Evolutionary conservation across 805 yeast species (phyloP).

Genomic region (Kodamaea sagamina): DNA sequence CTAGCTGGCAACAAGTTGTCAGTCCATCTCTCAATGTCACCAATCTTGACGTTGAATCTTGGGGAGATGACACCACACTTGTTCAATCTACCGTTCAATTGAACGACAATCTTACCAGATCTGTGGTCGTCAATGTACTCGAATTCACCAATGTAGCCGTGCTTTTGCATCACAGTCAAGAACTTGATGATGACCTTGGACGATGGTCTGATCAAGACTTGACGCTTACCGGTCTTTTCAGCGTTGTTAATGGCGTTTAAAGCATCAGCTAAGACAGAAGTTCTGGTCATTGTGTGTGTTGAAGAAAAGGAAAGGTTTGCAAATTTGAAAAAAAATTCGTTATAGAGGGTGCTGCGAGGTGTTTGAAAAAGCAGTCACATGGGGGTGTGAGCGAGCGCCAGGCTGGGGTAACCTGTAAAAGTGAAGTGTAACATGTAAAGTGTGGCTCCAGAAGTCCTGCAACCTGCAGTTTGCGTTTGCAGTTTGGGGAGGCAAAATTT

Average conservation of each 20-base stretch:
- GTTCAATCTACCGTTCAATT: slow-evolving; percentile 60
- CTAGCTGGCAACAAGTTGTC: slow-evolving; percentile 98
- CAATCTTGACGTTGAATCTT: slow-evolving; percentile 95
- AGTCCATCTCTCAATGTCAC: slow-evolving; percentile 97
- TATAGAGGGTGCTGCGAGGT: neutral
- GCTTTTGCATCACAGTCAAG: slow-evolving; percentile 34
- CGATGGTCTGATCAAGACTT: slow-evolving; percentile 39
- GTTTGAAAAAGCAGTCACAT: slow-evolving; percentile 13
- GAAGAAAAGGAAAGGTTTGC: slow-evolving; percentile 9
- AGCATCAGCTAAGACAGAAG: slow-evolving; percentile 40
- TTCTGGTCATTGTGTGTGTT: slow-evolving; percentile 31
- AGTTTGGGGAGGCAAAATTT: slow-evolving; percentile 10
- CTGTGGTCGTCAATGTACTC: slow-evolving; percentile 40
- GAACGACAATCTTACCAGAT: slow-evolving; percentile 40
- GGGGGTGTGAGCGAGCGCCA: neutral
- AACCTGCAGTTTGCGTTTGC: slow-evolving; percentile 7
- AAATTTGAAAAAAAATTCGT: slow-evolving; percentile 7
- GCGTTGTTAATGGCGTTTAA: slow-evolving; percentile 40
- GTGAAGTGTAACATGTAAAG: neutral
- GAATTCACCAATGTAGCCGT: slow-evolving; percentile 41
- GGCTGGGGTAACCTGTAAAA: neutral
- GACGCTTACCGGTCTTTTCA: slow-evolving; percentile 40
- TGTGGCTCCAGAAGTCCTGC: too few relatives aligned
- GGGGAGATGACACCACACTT: slow-evolving; percentile 99
- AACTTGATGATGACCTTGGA: slow-evolving; percentile 36